Base-by-base conservation (phyloP, 2,329 filamentous ascomycete species). In the Neonectria coccinea region DNA sequence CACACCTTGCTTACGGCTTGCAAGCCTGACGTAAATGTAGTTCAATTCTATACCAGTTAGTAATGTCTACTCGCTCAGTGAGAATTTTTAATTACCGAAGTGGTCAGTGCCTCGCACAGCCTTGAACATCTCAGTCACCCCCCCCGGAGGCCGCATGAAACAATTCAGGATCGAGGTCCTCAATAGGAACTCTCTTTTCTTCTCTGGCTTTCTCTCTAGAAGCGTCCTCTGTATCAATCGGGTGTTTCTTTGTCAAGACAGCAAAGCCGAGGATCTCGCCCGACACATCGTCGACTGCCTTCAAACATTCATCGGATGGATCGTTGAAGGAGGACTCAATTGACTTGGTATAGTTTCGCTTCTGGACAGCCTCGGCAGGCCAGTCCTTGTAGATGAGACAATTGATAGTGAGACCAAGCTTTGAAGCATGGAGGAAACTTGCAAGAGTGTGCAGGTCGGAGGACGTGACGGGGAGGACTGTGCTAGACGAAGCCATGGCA, bases 21-120 rank as follows among this genome's bases (percentile, higher is more conserved):
- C 57, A 12, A 56, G 52, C 14, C 41, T 64, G 41, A 66, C 64
- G n/a, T 50, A 64, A 7, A 66, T 36, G 20, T 60, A 66, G 4
- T 60, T 66, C 7, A 66, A 27, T 33, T 64, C 59, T 66, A 29
- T 25, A 1, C 14, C 36, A 5, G 1, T 47, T 55, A 59, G 47
- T 10, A 51, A 7, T 9, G n/a, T 2, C 10, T 9, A n/a, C 8
- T 29, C 14, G 10, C 14, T 12, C 3, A 6, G 18, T 5, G 5
- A 11, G 4, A 7, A 7, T 6, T 7, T 11, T 16, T 36, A 12
- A 22, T 41, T 60, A 56, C 64, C 64, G 2, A 48, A 54, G 5
- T 57, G 64, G 1, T 64, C 60, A 51, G 31, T 2, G 14, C 44
- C 1, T 45, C 41, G 33, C 4, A 39, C 31, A n/a, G 33, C 45